Evolutionary conservation across 1,284 basidiomycete genomes (phyloP), one percentile per base, ranked within the genome.

Genomic region (Austroboletus novae-zelandiae): DNA sequence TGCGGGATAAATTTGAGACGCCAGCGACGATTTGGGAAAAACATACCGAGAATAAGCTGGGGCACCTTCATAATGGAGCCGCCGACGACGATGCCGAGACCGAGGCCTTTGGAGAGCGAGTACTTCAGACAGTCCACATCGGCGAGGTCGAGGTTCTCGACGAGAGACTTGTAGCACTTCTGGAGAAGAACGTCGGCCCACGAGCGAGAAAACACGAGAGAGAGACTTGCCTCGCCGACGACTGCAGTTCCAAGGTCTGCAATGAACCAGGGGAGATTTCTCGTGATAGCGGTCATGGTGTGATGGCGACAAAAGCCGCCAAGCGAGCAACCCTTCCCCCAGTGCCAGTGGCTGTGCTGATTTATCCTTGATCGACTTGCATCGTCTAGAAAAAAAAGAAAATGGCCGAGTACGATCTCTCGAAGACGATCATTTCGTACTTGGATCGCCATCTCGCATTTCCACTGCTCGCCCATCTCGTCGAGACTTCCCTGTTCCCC

Each of bases 1-100:
- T 23, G 14, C 1, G 15, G 42, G 2, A 29, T 68, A 39, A 55
- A 54, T 36, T 18, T 15, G 40, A 27, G 53, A 36, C 40, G 25
- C 23, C 30, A 46, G 17, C 20, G 15, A 30, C 15, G 10, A n/a
- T 15, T 10, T 31, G 52, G 42, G 13, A 23, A 31, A 5, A 18
- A 77, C 86, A 65, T 60, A 89, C 86, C 87, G 48, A 89, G 77
- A 25, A 86, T 61, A 10, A 93, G 71, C 64, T 98, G 96, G 4
- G 96, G 96, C 13, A 98, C 79, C 72, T 98, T 98, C 84, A 98
- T 91, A 55, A 98, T 92, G 25, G 88, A 87, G 2, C 95, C 94
- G 45, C 94, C 96, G 1, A 92, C 74, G 37, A 98, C 94, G 55
- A 99, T 95, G 0, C 89, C 95, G 27, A 98, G 73, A 0, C 96